phyloP scores from a whole-genome alignment of 1,284 basidiomycete species.

The Tranzscheliella williamsii region DNA sequence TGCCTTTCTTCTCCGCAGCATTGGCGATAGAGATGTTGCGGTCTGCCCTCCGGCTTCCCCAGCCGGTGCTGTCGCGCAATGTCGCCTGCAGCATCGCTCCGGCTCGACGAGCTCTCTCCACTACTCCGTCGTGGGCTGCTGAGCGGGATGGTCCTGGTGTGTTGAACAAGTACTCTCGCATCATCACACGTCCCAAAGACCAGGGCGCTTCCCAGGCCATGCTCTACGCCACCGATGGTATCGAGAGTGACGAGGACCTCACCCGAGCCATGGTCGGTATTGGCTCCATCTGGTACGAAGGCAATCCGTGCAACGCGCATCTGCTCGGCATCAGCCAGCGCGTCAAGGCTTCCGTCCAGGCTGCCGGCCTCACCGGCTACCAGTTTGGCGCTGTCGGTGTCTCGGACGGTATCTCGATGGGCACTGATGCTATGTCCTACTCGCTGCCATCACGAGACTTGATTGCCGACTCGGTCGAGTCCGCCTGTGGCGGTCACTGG shows the following conservation, averaged over 20 bases:
- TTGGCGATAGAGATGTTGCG: no score
- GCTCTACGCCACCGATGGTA: conserved; percentile 59
- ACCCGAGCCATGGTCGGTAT: conserved; percentile 59
- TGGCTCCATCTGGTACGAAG: conserved; percentile 59
- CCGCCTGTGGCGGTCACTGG: conserved; percentile 59
- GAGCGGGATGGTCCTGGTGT: conserved; percentile 47
- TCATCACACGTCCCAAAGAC: conserved; percentile 59
- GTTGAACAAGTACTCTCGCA: conserved; percentile 54
- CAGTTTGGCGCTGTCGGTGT: conserved; percentile 60
- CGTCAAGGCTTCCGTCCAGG: conserved; percentile 50
- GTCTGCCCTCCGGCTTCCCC: no score
- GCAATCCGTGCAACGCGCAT: conserved; percentile 60
- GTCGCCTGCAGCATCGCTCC: background rate
- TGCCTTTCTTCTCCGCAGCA: no score
- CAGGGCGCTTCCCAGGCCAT: conserved; percentile 60
- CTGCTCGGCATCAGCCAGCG: conserved; percentile 54
- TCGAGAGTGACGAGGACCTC: conserved; percentile 54
- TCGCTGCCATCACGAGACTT: conserved; percentile 58
- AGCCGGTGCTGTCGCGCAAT: no score
- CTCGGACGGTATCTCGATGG: conserved; percentile 60
- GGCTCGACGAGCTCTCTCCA: conserved; percentile 19
- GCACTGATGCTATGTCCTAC: conserved; percentile 59
- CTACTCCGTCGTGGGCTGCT: conserved; percentile 5
- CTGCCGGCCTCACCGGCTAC: conserved; percentile 58
- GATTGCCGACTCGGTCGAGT: conserved; percentile 59